Evolutionary conservation across 2,329 filamentous ascomycete genomes (phyloP).

Genomic region (Ascochyta lentis): DNA sequence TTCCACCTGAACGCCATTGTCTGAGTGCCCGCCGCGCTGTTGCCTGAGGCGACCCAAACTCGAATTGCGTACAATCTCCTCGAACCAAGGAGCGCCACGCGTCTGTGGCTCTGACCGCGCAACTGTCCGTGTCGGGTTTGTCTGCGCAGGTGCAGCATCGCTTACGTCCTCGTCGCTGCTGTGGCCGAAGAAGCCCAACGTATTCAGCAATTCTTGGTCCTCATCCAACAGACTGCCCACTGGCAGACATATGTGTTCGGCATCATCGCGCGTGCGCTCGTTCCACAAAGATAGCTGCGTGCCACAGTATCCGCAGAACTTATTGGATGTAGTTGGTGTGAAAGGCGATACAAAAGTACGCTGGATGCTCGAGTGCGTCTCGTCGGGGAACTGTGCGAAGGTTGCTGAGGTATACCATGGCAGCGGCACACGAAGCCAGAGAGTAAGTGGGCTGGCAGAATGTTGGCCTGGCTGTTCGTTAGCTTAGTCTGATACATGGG

Average conservation of each 20-base stretch:
- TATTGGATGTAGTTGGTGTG: constrained; percentile 56
- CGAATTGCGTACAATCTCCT: constrained; percentile 79
- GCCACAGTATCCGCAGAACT: constrained; percentile 93
- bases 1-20: constrained; percentile 72
- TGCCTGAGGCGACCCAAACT: constrained; percentile 72
- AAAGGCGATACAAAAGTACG: constrained; percentile 52
- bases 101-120: constrained; percentile 34
- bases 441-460: constrained; percentile 75
- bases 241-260: constrained; percentile 80
- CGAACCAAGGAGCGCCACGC: constrained; percentile 82
- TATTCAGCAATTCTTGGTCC: constrained; percentile 75
- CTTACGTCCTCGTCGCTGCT: constrained; percentile 38
- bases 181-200: constrained; percentile 69
- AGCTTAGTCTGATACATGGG: constrained; percentile 4
- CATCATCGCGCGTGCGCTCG: constrained; percentile 72
- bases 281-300: constrained; percentile 86
- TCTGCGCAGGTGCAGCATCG: constrained; percentile 21
- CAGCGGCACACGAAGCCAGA: constrained; percentile 83
- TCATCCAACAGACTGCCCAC: constrained; percentile 77
- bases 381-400: constrained; percentile 77
- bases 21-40: constrained; percentile 65
- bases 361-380: constrained; percentile 59
- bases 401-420: constrained; percentile 80
- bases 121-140: constrained; percentile 19
- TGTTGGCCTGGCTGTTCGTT: constrained; percentile 59